phyloP scores from a whole-genome alignment of 176 grass and related monocot species.

The Typha latifolia region DNA sequence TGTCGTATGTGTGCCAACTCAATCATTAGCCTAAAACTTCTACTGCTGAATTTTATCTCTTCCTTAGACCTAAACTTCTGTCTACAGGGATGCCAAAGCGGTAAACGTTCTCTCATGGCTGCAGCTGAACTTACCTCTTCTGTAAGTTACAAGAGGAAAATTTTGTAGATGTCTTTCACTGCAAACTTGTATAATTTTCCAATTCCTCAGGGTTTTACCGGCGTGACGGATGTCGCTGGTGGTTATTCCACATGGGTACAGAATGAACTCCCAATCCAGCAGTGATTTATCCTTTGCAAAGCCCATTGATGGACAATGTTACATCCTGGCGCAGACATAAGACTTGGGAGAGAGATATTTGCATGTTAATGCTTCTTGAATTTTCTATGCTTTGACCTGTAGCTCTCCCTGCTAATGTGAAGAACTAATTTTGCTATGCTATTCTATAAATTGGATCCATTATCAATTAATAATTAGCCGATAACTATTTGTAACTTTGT shows the following conservation, averaged over 20 bases:
- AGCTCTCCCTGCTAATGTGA: neutral
- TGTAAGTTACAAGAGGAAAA: slow-evolving; percentile 22
- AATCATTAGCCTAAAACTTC: neutral
- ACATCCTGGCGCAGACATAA: no score
- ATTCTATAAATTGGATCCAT: no score
- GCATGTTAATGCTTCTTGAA: neutral
- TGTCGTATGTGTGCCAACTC: slow-evolving; percentile 27
- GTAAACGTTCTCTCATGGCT: slow-evolving; percentile 74
- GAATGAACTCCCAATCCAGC: slow-evolving; percentile 39
- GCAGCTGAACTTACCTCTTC: slow-evolving; percentile 53
- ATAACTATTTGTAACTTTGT: no score
- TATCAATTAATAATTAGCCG: no score
- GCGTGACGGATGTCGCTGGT: slow-evolving; percentile 54
- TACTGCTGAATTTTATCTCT: neutral
- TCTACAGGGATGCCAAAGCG: slow-evolving; percentile 68
- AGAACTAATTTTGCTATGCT: neutral
- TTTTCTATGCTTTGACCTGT: neutral
- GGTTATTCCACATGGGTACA: slow-evolving; percentile 63
- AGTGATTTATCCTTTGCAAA: slow-evolving; percentile 3
- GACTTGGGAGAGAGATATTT: no score
- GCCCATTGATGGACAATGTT: neutral
- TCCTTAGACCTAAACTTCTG: neutral
- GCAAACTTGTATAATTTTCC: neutral
- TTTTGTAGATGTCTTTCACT: no score
- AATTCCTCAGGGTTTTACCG: slow-evolving; percentile 42